Evolutionary conservation across 1,139 yeast genomes (phyloP).

Genomic region (Debaryomyces sp.): DNA sequence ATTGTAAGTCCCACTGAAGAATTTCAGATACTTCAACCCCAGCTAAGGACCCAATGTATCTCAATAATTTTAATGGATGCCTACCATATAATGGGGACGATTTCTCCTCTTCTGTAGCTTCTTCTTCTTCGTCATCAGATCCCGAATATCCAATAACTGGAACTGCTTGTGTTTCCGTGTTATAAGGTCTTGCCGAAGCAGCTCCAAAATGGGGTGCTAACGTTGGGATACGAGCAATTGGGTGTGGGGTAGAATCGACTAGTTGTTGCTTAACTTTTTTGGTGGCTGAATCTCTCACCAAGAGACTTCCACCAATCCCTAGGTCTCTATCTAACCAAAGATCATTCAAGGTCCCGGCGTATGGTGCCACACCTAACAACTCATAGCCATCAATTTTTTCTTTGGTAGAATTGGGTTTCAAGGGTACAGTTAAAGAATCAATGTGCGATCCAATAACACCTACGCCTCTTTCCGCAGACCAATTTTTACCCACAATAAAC

Average conservation of each 20-base stretch:
- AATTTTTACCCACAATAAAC: conserved; percentile 56
- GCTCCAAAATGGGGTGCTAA: conserved; percentile 70
- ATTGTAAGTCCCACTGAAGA: conserved; percentile 60
- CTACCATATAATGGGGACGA: conserved; percentile 62
- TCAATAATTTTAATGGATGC: conserved; percentile 55
- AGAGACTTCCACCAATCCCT: conserved; percentile 65
- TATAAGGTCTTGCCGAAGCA: conserved; percentile 52
- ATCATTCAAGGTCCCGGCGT: conserved; percentile 58
- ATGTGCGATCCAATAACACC: conserved; percentile 64
- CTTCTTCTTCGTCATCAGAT: conserved; percentile 28
- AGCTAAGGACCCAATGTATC: conserved; percentile 57
- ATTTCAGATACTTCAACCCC: conserved; percentile 52
- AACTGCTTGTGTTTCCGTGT: conserved; percentile 62
- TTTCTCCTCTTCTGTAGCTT: conserved; percentile 61
- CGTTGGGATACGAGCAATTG: conserved; percentile 66
- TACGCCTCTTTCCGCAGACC: conserved; percentile 59
- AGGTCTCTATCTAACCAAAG: conserved; percentile 70
- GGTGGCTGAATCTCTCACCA: conserved; percentile 38
- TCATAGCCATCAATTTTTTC: conserved; percentile 59
- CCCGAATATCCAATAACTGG: conserved; percentile 57
- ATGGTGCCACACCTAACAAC: conserved; percentile 66
- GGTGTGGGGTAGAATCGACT: conserved; percentile 61
- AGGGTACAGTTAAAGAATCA: conserved; percentile 59
- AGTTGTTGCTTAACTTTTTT: conserved; percentile 42
- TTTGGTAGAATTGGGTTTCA: conserved; percentile 59